A percentile compares a stretch with the other conserved stretches of the same genome.
phyloP scores from a whole-genome alignment of 2,329 filamentous ascomycete genomes.

The Incumbomyces delicatus region DNA sequence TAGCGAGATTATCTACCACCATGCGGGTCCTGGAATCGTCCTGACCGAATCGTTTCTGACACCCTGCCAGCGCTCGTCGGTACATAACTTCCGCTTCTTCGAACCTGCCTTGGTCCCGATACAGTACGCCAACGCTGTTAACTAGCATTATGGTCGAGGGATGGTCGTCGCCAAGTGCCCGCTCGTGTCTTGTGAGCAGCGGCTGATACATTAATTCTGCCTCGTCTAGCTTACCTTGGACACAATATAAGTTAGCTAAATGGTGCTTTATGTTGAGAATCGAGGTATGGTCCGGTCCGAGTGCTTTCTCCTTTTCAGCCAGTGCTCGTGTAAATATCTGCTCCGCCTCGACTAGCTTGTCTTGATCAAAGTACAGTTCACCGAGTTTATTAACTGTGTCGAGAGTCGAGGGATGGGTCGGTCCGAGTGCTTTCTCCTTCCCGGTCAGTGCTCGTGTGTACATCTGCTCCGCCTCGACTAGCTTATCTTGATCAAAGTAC shows the following conservation, averaged over 20 bases:
- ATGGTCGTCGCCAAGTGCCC: constrained; percentile 7
- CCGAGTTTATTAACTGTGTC: constrained; percentile 21
- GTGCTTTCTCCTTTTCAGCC: constrained; percentile 8
- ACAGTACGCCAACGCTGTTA: too few species aligned
- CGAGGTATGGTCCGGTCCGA: constrained; percentile 13
- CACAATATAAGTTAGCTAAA: constrained; percentile 19
- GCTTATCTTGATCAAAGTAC: constrained; percentile 18
- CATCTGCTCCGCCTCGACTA: constrained; percentile 21
- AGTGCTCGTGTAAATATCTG: too few species aligned
- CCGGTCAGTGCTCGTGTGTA: constrained; percentile 18
- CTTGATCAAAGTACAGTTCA: constrained; percentile 19
- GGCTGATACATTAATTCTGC: constrained; percentile 21
- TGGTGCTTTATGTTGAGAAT: constrained; percentile 21
- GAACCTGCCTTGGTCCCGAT: too few species aligned
- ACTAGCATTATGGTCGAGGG: too few species aligned
- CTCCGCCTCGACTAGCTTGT: constrained; percentile 19
- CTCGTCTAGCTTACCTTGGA: constrained; percentile 17
- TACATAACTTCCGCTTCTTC: too few species aligned
- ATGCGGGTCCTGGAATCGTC: too few species aligned
- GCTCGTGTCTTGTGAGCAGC: constrained; percentile 11
- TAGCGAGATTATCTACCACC: too few species aligned
- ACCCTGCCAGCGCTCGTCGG: too few species aligned
- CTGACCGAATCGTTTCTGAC: too few species aligned
- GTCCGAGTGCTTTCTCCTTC: constrained; percentile 9
- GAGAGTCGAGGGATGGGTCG: constrained; percentile 8